phyloP scores from a whole-genome alignment of 345 rosid species.

The Eucalyptus pauciflora region DNA sequence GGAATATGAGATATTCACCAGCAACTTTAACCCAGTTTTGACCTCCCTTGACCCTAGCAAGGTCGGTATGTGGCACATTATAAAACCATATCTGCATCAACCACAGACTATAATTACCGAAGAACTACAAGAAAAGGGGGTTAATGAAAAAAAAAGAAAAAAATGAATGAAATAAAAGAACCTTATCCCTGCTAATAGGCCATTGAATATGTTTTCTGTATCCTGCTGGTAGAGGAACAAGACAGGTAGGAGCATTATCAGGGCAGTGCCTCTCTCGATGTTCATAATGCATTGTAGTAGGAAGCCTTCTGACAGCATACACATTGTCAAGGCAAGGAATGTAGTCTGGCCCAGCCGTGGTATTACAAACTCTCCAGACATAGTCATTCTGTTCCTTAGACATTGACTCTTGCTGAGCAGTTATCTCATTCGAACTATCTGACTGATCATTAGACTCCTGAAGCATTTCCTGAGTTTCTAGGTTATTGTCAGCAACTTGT shows the following conservation, averaged over 20 bases:
- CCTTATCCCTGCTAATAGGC: conserved; percentile 10
- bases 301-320: neutral
- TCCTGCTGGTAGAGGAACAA: conserved; percentile 26
- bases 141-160: neutral
- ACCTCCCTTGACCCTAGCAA: conserved; percentile 7
- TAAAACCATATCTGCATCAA: conserved; percentile 7
- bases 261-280: conserved; percentile 39
- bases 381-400: neutral
- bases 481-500: conserved; percentile 8
- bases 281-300: conserved; percentile 19
- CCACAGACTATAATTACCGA: neutral
- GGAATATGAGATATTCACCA: conserved; percentile 11
- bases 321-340: conserved; percentile 4
- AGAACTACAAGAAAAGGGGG: neutral
- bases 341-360: conserved; percentile 1
- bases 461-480: conserved; percentile 28
- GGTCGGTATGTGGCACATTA: conserved; percentile 11
- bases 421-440: conserved; percentile 55
- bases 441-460: conserved; percentile 32
- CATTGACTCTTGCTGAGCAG: conserved; percentile 1
- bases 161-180: neutral
- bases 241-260: conserved; percentile 25
- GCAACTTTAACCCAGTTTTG: conserved; percentile 14
- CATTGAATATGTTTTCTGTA: conserved; percentile 5
- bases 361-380: neutral